Evolutionary conservation across 2,329 filamentous ascomycete genomes (phyloP), one percentile per base, ranked within the genome.

Genomic region (Cryphonectria nitschkei): DNA sequence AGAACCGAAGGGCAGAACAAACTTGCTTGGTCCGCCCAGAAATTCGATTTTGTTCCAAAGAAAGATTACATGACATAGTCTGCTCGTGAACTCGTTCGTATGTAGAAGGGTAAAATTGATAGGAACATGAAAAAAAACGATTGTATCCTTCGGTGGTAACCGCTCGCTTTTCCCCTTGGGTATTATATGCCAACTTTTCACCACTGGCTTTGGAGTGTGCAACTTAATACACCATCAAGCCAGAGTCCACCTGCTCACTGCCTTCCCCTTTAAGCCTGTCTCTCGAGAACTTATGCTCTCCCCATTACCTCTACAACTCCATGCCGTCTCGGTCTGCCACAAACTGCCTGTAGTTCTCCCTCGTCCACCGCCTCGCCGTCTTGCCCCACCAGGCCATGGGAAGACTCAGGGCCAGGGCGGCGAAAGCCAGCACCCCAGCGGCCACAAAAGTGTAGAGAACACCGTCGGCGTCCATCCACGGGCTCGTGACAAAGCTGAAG

Each of bases 301-400:
- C 26, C 50, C 54, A 34, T 34, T 58, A 22, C 54, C 58, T 2
- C 46, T 60, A 70, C 26, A 43, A 32, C 46, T 67, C 71, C 58
- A 73, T 26, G 3, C 82, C 81, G 74, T 86, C 85, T 41, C 85
- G 81, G 73, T 85, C 83, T 69, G 81, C 80, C 41, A 87, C 75
- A 73, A 86, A 87, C 37, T 80, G 79, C 65, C 80, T 74, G 71
- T 87, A 87, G 68, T 83, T 78, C 29, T 76, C 75, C 65, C 81
- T 78, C 4, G 86, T 88, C 83, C 82, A 83, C 29, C 82, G 78
- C 19, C 86, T 79, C 64, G 80, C 83, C 2, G 75, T 76, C 78
- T 88, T 88, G 1, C 86, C 86, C 79, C 81, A 88, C 19, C 83
- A 76, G 63, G 86, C 85, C 86, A 88, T 88, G 0, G 86, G 85